These are phyloP conservation scores for Hydnomerulius pinastri DNA, from an alignment of 768 basidiomycete species.

Conservation along the genomic window DNA sequence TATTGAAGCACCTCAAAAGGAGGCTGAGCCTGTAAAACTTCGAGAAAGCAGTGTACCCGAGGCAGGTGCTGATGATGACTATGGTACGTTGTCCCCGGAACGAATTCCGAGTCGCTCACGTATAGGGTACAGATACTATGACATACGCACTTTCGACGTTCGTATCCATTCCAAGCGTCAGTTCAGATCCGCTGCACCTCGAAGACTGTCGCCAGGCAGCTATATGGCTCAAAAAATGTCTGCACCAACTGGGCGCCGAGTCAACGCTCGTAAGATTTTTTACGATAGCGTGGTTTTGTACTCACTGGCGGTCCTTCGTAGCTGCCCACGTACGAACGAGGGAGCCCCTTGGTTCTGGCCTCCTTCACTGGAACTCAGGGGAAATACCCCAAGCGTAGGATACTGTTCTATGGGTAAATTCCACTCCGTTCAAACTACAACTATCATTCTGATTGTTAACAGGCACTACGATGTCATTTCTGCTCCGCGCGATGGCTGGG, in stretches of 20 bases:
- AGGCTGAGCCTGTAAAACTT: not conserved
- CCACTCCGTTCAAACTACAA: not conserved
- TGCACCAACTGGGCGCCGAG: conserved; percentile 86
- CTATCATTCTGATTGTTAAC: not conserved
- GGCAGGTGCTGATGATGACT: conserved; percentile 16
- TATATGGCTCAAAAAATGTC: conserved; percentile 87
- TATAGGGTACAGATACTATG: conserved; percentile 56
- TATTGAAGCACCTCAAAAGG: conserved; percentile 31
- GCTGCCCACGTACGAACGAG: conserved; percentile 75
- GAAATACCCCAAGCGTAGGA: conserved; percentile 60
- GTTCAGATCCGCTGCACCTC: conserved; percentile 60
- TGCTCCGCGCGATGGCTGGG: conserved; percentile 75
- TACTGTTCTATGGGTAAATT: conserved; percentile 87
- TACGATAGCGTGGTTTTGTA: not conserved
- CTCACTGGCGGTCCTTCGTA: conserved; percentile 29
- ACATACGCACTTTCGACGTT: conserved; percentile 83
- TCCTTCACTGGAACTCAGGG: conserved; percentile 76
- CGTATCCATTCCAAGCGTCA: conserved; percentile 85
- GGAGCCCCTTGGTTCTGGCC: conserved; percentile 87
- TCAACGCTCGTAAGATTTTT: conserved; percentile 60
- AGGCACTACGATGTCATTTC: conserved; percentile 98
- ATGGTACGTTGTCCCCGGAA: conserved; percentile 15
- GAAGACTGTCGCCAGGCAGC: conserved; percentile 95
- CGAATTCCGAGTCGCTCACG: conserved; percentile 3
- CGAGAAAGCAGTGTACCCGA: conserved; percentile 4